A percentile compares a stretch with the other conserved stretches of the same genome.
phyloP scores from a whole-genome alignment of 2,329 filamentous ascomycete species.

The Alternaria conjuncta region DNA sequence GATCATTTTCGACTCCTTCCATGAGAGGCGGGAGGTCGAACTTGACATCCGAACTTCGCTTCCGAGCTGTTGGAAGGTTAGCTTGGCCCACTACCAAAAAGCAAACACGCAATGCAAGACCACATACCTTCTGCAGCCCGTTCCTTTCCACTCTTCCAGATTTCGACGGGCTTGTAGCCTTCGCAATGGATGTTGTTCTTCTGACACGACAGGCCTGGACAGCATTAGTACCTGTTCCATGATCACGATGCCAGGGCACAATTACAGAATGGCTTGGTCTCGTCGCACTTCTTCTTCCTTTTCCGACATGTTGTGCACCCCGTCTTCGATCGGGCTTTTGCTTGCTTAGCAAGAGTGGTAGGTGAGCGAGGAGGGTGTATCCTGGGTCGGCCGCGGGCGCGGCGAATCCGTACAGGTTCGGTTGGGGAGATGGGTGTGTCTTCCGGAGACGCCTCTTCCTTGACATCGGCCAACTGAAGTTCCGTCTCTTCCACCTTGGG shows the following conservation, averaged over 20 bases:
- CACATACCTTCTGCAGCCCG: slow-evolving; percentile 67
- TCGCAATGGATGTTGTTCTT: slow-evolving; percentile 94
- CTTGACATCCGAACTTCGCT: slow-evolving; percentile 45
- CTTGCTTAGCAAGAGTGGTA: slow-evolving; percentile 69
- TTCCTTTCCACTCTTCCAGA: slow-evolving; percentile 87
- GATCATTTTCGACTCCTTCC: slow-evolving; percentile 77
- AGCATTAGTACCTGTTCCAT: slow-evolving; percentile 29
- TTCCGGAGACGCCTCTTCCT: slow-evolving; percentile 42
- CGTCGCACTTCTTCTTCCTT: slow-evolving; percentile 67
- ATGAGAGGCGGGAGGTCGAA: slow-evolving; percentile 68
- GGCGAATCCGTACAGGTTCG: slow-evolving; percentile 46
- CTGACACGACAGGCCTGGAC: slow-evolving; percentile 79
- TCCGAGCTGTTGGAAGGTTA: slow-evolving; percentile 39
- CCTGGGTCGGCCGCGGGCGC: slow-evolving; percentile 74
- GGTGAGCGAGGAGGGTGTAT: slow-evolving; percentile 74
- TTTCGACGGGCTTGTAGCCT: slow-evolving; percentile 83
- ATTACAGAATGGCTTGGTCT: slow-evolving; percentile 55
- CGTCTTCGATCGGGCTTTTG: slow-evolving; percentile 72
- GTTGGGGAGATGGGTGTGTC: slow-evolving; percentile 43
- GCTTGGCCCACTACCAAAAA: slow-evolving; percentile 7
- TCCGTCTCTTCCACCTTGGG: slow-evolving; percentile 64
- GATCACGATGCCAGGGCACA: not conserved
- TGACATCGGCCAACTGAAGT: slow-evolving; percentile 49
- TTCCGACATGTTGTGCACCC: slow-evolving; percentile 66
- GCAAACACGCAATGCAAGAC: not conserved